phyloP scores from a whole-genome alignment of 1,284 basidiomycete species.

The Trichosporon coremiiforme region DNA sequence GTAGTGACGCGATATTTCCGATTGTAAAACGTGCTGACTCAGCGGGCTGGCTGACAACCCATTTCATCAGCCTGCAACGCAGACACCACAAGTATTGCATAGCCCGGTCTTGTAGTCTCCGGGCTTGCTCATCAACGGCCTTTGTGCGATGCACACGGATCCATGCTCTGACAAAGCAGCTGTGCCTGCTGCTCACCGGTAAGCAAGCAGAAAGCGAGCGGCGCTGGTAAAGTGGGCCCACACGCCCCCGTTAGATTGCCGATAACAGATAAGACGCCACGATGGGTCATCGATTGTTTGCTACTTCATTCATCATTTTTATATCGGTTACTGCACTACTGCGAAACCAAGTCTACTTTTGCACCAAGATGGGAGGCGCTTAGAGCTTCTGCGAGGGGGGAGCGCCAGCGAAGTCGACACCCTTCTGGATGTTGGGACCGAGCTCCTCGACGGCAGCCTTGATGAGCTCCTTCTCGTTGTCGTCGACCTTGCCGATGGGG shows the following conservation, averaged over 20 bases:
- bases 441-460: conserved; percentile 60
- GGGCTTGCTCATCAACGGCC: neutral
- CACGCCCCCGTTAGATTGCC: neutral
- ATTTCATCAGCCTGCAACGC: neutral
- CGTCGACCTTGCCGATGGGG: conserved; percentile 60
- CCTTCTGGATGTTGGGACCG: conserved; percentile 61
- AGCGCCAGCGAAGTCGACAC: conserved; percentile 51
- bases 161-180: neutral
- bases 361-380: conserved; percentile 12
- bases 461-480: conserved; percentile 59
- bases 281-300: neutral
- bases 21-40: conserved; percentile 16
- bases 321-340: conserved; percentile 12
- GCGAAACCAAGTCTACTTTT: conserved; percentile 15
- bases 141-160: neutral
- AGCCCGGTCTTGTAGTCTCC: neutral
- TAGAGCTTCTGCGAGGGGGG: conserved; percentile 54
- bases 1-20: conserved; percentile 18
- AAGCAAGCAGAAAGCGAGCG: neutral
- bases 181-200: neutral
- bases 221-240: neutral
- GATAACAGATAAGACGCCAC: neutral
- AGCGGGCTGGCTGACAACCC: neutral
- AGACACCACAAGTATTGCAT: neutral
- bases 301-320: conserved; percentile 12